Base-by-base conservation (phyloP, 352 stramenopile genomes). In the Blastocystis sp. region DNA sequence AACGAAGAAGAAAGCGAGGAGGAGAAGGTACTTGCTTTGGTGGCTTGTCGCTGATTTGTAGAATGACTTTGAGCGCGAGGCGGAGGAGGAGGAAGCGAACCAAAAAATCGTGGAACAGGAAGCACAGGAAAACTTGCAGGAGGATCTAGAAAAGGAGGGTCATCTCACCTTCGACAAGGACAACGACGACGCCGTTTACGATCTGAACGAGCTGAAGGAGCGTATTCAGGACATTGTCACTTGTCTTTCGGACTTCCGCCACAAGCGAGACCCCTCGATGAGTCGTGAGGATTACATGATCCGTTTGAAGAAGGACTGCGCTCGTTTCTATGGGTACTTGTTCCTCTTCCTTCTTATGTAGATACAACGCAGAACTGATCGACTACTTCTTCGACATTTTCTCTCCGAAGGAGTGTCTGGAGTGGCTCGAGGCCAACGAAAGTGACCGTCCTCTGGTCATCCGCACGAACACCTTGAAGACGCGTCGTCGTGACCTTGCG, bases 391-490 rank as follows among this genome's bases (percentile, higher is more conserved):
- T 92, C 46, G 48, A 87, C 61, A 71, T 90, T 24, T 89, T 89
- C 67, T 86, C 29, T 57, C 88, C 88, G 7, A 67, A 57, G 14
- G 88, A 89, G 56, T 84, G 87, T 89, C 88, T 99, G 21, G 95
- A 99, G 88, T 99, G 98, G 88, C 90, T 99, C 34, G 95, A 99
- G 87, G 96, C 96, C 46, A 98, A 96, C 87, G 96, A 99, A 86
- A 94, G 95, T 87, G 92, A 94, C 42, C 92, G 97, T 59, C 97
- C 97, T 38, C 89, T 99, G 32, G 96, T 99, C 21, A 97, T 99
- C 73, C 93, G 97, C 75, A 97, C 95, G n/a, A 99, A 99, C 91
- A 99, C 96, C 64, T 90, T 99, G 59, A 99, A 99, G 90, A 93
- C 96, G 36, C 91, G 95, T 86, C 93, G 96, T 87, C 97, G 97